Base-by-base conservation (phyloP, 1,139 yeast genomes). In the Suhomyces ambrosiae region DNA sequence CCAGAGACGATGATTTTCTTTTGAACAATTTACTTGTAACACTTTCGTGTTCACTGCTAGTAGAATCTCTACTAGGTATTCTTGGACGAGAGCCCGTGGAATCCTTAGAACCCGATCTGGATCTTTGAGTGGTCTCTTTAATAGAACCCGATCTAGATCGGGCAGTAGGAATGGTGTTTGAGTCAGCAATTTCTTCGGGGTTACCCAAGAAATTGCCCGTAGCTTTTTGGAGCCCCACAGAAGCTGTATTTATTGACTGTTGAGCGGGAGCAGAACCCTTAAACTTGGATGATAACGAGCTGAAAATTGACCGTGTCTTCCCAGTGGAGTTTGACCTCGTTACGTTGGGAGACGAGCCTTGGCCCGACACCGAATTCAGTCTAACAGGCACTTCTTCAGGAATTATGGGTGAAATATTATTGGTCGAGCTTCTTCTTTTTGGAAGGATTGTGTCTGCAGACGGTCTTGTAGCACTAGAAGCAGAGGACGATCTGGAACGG, bases 281-380 rank as follows among this genome's bases (percentile, higher is more conserved):
- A 47, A 79, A 71, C 50, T 79, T 79, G 3, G 83, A 75, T 2
- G 84, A 79, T 10, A 80, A 51, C 4, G 77, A 69, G 44, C 76
- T 68, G 55, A 77, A 74, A 8, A 77, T 42, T 3, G 78, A 71
- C 45, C 71, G 70, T 32, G 68, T 63, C 32, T 57, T 63, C 30
- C 54, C 56, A 6, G 47, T 47, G 21, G 68, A 54, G 39, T 56
- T 58, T 33, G 56, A 48, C 21, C 64, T 46, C 6, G 61, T 45
- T 7, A 56, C 52, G 14, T 39, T 36, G 2, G 58, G 56, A 3
- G 56, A 46, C n/a, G 34, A 30, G 4, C 48, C 35, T n/a, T 42
- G 30, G 13, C 41, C 33, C 18, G 48, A 38, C 2, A 27, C 22
- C 2, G 33, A 32, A 3, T 26, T 22, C 6, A 34, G 27, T 3